phyloP scores from a whole-genome alignment of 2,329 filamentous ascomycete species.

The Phoma herbarum region DNA sequence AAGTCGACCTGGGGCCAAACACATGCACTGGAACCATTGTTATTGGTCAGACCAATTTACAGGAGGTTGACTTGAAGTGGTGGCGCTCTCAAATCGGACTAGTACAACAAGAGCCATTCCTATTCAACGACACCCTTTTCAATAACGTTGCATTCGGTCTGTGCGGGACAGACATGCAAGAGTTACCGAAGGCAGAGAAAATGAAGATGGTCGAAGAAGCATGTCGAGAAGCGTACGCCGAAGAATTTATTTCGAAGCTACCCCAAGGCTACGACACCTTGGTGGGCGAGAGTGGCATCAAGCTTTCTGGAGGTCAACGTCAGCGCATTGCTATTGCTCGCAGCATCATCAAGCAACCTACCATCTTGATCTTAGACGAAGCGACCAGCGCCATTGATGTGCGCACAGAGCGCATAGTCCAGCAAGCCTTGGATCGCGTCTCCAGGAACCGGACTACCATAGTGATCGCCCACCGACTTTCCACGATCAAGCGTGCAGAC shows the following conservation, averaged over 20 bases:
- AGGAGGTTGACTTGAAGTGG: conserved; percentile 52
- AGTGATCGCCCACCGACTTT: conserved; percentile 80
- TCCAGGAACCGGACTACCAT: conserved; percentile 73
- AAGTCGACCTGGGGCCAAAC: conserved; percentile 36
- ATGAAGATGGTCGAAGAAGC: conserved; percentile 60
- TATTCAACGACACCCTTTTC: conserved; percentile 53
- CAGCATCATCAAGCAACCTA: conserved; percentile 72
- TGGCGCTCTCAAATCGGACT: conserved; percentile 58
- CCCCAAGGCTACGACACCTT: conserved; percentile 73
- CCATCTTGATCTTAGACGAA: conserved; percentile 76
- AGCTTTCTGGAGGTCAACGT: conserved; percentile 84
- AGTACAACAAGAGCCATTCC: conserved; percentile 53
- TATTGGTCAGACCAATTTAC: conserved; percentile 42
- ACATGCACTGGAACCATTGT: conserved; percentile 46
- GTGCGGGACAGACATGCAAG: conserved; percentile 57
- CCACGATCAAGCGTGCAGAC: conserved; percentile 79
- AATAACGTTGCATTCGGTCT: conserved; percentile 53
- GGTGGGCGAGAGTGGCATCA: conserved; percentile 80
- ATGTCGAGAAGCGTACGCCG: conserved; percentile 51
- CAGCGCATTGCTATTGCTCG: conserved; percentile 81
- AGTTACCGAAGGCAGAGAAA: conserved; percentile 65
- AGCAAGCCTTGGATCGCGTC: conserved; percentile 66
- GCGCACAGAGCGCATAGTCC: conserved; percentile 62
- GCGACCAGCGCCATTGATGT: conserved; percentile 74
- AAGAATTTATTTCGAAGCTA: conserved; percentile 50